Base-by-base conservation (phyloP, 2,329 filamentous ascomycete species). In the Emericellopsis atlantica region DNA sequence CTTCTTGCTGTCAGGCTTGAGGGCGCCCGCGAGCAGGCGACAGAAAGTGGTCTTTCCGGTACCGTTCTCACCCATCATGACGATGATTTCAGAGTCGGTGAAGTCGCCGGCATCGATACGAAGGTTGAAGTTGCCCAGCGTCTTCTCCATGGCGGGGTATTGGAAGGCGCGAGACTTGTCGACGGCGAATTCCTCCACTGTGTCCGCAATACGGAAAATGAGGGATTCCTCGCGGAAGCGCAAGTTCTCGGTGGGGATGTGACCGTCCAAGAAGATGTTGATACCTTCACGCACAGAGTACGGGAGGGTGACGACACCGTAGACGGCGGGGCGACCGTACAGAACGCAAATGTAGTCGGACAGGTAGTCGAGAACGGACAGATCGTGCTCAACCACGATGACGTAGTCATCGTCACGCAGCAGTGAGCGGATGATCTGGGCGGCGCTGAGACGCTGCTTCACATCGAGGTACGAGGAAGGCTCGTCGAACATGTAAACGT, bases 21-120 rank as follows among this genome's bases (percentile, higher is more conserved):
- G 74, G 32, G 84, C 86, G 58, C 93, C 93, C 43, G 92, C 92
- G 50, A 98, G 74, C 68, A 98, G 83, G 59, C 83, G 87, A 72
- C 90, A 96, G 74, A 98, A 98, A 5, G 92, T 98, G 2, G 92
- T 98, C 74, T 98, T 95, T 61, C 93, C 93, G 31, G 93, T 98
- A 66, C 92, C 92, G 66, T 98, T 98, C 70, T 96, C 90, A 51
- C 92, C 92, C 92, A 98, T 96, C 87, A 98, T 94, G 64, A 98
- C 92, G 43, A 98, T 79, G 52, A 98, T 98, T 60, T 98, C 92
- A 1, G 92, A 98, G 61, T 98, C 90, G 16, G 92, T 96, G 60
- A 98, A 98, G 45, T 81, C 72, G 51, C 93, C 92, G 21, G 75
- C 43, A 37, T 96, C 84, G 49, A 98, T 80, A 43, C 65, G 74